Percentiles rank a stretch among this genome's conserved stretches.
These are phyloP conservation scores for Globisporangium sylvaticum DNA, from an alignment of 352 stramenopile species.

Conservation along the genomic window DNA sequence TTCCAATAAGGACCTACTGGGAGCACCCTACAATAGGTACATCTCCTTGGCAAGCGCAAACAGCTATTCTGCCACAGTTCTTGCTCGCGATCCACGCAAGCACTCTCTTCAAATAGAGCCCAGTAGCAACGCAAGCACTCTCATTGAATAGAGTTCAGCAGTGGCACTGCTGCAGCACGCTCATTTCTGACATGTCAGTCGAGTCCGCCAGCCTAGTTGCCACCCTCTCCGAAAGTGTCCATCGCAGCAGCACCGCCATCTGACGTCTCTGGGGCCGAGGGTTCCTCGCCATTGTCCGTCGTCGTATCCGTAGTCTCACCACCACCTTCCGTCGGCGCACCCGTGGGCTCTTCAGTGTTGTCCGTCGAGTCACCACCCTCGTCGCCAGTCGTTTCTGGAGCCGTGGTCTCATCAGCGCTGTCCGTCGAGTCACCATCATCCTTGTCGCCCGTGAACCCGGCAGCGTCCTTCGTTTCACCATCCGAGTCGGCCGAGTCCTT, in stretches of 20 bases:
- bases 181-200: not conserved
- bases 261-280: not conserved
- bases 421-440: not conserved
- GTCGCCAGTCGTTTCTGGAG: not conserved
- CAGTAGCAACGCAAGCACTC: no score
- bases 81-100: not conserved
- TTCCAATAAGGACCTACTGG: constrained; percentile 8
- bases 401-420: not conserved
- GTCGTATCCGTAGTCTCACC: no score
- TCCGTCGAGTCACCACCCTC: not conserved
- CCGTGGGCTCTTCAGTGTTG: not conserved
- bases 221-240: not conserved
- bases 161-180: not conserved
- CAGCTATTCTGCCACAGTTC: not conserved
- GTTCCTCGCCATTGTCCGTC: not conserved
- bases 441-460: not conserved
- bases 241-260: not conserved
- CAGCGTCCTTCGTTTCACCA: not conserved
- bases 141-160: not conserved
- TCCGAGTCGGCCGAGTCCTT: not conserved
- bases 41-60: not conserved
- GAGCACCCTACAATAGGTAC: not conserved
- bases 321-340: not conserved
- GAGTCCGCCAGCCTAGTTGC: not conserved
- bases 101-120: no score